These are phyloP conservation scores for Phaeosphaeria sp. DNA, from an alignment of 2,329 filamentous ascomycete genomes.

Conservation along the genomic window DNA sequence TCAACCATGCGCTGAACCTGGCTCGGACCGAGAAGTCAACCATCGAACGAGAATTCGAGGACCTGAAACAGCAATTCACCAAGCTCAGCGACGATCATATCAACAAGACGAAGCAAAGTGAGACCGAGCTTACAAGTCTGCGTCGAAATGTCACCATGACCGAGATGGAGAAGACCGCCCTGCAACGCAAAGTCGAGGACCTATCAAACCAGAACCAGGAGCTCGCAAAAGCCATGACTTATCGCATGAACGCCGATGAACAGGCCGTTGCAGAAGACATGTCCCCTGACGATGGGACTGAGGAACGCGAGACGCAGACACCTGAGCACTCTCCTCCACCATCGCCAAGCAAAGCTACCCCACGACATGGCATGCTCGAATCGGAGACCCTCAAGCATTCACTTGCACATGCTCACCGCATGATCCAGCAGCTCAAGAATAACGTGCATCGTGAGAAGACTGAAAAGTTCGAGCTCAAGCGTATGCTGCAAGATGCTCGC, in stretches of 20 bases:
- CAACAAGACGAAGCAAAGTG: constrained; percentile 78
- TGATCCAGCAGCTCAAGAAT: constrained; percentile 93
- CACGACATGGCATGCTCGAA: constrained; percentile 89
- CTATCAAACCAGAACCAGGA: constrained; percentile 89
- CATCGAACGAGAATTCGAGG: constrained; percentile 86
- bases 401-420: constrained; percentile 90
- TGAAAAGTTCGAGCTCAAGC: constrained; percentile 93
- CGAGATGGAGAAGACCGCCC: constrained; percentile 76
- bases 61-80: constrained; percentile 79
- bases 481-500: constrained; percentile 91
- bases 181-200: constrained; percentile 88
- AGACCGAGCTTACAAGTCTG: constrained; percentile 83
- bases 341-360: constrained; percentile 90
- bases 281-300: constrained; percentile 45
- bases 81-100: constrained; percentile 83
- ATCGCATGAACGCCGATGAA: constrained; percentile 72
- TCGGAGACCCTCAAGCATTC: constrained; percentile 95
- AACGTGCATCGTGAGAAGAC: constrained; percentile 98
- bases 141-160: constrained; percentile 79
- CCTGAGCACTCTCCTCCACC: constrained; percentile 90
- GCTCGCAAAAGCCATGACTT: constrained; percentile 81
- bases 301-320: constrained; percentile 68
- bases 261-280: constrained; percentile 63
- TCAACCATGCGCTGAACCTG: constrained; percentile 74
- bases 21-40: constrained; percentile 76